Evolutionary conservation across 2,329 filamentous ascomycete species (phyloP).

Genomic region (Sphaerulina populicola): DNA sequence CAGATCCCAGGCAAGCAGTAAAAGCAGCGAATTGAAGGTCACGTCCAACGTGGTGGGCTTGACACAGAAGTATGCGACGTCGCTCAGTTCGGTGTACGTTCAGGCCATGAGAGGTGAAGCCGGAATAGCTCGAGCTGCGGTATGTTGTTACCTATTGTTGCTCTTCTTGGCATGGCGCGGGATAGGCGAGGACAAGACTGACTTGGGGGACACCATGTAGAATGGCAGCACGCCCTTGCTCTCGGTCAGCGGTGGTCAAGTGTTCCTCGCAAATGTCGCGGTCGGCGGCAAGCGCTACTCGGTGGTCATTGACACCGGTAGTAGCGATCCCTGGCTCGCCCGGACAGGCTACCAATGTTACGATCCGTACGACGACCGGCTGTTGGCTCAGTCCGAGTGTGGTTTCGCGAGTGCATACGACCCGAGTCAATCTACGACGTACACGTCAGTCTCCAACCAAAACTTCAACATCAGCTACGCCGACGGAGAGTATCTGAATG

Average conservation of each 20-base stretch:
- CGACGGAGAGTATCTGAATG: slow-evolving; percentile 37
- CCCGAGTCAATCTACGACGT: slow-evolving; percentile 28
- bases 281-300: slow-evolving; percentile 30
- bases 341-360: slow-evolving; percentile 26
- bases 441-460: slow-evolving; percentile 33
- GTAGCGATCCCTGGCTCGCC: slow-evolving; percentile 43
- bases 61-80: slow-evolving; percentile 16
- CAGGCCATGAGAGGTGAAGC: slow-evolving; percentile 22
- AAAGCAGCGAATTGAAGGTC: slow-evolving; percentile 19
- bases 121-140: slow-evolving; percentile 15
- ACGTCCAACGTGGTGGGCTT: slow-evolving; percentile 23
- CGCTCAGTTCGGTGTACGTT: slow-evolving; percentile 25
- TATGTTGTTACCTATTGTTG: slow-evolving; percentile 4
- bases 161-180: not conserved
- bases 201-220: slow-evolving; percentile 3
- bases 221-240: slow-evolving; percentile 18
- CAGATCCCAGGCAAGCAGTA: slow-evolving; percentile 4
- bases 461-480: slow-evolving; percentile 42
- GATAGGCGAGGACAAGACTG: not conserved
- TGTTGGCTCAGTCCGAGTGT: slow-evolving; percentile 24
- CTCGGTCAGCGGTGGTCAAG: slow-evolving; percentile 23
- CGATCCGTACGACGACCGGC: slow-evolving; percentile 14
- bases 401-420: slow-evolving; percentile 30
- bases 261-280: slow-evolving; percentile 28
- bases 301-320: slow-evolving; percentile 42